Evolutionary conservation across 192 early-diverging fungal species (phyloP), one percentile per base, ranked within the genome.

Genomic region (Linderina pennispora): DNA sequence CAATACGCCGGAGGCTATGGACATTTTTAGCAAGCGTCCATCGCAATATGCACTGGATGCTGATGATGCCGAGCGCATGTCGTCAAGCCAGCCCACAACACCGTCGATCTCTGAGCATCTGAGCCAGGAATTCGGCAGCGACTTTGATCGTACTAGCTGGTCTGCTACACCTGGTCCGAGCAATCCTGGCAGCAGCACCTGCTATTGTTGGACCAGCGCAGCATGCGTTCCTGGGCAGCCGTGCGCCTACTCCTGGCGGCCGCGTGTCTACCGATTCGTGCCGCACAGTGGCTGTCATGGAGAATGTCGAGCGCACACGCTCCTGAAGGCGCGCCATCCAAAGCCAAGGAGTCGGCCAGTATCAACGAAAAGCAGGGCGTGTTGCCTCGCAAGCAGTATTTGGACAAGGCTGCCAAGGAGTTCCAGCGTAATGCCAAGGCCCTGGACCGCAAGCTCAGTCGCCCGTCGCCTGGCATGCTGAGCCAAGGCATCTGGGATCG

Each of bases 201-300:
- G 28, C 28, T 31, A 31, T 31, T 31, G 11, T 11, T 31, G 28
- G 6, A 8, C 34, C 54, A 1, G 5, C 45, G 34, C 60, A 43
- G 44, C 60, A 45, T 14, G 23, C n/a, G 10, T 18, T 23, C 3
- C 52, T 58, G n/a, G 53, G 48, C 11, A 54, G 60, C 33, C 22
- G 67, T 16, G 41, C 59, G 2, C 47, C 51, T 2, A 71, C 60
- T 1, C 67, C 67, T 9, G 52, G 48, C 0, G 60, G 51, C 17
- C 60, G 67, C 36, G 31, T 33, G 26, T 71, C 67, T 7, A 56
- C 45, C 1, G 67, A 71, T 8, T 71, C 67, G 1, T 71, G 67
- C 40, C 55, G 40, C 15, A 71, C 60, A 3, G 60, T 64, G 3
- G 60, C 67, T 8, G 60, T 64, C 17, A 64, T 71, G 67, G 67